These are phyloP conservation scores for Beauveria asiatica DNA, from an alignment of 2,329 filamentous ascomycete genomes.

Conservation along the genomic window DNA sequence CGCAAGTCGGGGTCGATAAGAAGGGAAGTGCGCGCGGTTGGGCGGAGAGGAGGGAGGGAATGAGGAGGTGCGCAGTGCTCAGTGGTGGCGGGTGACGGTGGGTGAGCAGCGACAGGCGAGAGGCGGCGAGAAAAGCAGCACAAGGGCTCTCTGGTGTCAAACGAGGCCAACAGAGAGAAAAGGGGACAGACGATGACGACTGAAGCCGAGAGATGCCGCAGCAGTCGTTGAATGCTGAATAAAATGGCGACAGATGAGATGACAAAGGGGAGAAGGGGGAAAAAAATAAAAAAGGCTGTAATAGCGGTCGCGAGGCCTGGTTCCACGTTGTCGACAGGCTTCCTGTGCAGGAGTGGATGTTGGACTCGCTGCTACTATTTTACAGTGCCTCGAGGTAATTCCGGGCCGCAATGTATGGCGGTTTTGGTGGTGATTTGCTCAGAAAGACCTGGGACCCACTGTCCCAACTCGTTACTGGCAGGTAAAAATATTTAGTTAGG, in stretches of 20 bases:
- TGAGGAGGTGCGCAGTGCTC: neutral
- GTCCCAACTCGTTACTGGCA: neutral
- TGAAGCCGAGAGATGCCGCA: neutral
- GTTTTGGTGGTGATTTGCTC: too few species aligned
- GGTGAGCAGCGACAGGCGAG: neutral
- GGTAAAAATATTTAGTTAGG: too few species aligned
- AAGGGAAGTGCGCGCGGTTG: neutral
- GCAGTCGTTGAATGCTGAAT: neutral
- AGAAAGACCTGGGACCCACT: too few species aligned
- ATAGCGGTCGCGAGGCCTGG: conserved; percentile 1
- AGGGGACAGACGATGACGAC: neutral
- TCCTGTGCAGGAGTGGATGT: too few species aligned
- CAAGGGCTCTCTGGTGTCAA: neutral
- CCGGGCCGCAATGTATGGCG: too few species aligned
- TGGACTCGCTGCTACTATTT: neutral
- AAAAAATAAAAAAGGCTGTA: neutral
- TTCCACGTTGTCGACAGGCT: neutral
- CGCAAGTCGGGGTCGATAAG: neutral
- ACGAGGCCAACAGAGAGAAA: neutral
- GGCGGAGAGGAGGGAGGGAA: conserved; percentile 3
- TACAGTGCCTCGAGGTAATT: too few species aligned
- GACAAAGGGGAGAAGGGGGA: neutral
- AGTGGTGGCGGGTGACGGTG: neutral
- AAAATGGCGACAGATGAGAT: neutral
- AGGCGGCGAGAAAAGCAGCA: neutral